A percentile compares a stretch with the other conserved stretches of the same genome.
Conservation (phyloP, 768 basidiomycete species). For the Lyophyllum semitale region DNA sequence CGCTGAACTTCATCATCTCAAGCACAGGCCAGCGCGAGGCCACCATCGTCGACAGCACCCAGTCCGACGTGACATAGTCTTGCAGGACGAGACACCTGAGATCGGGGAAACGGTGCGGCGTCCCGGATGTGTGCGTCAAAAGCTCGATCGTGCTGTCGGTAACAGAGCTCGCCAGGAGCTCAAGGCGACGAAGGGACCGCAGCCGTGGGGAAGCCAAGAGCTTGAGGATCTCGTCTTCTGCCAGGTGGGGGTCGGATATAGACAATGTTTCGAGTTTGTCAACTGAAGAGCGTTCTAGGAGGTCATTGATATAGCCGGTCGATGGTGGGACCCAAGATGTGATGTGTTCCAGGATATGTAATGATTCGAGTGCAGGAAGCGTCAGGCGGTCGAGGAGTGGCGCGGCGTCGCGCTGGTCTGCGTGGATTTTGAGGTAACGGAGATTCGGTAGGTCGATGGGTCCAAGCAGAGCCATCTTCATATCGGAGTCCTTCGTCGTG, state of each 20-base stretch:
- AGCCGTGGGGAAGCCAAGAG: background rate
- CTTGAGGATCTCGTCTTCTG: background rate
- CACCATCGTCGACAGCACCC: background rate
- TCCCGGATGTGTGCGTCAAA: background rate
- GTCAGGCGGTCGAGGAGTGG: slow-evolving; percentile 1
- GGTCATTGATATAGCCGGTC: background rate
- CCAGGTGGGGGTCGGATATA: slow-evolving; percentile 8
- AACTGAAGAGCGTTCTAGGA: slow-evolving; percentile 3
- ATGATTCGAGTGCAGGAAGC: background rate
- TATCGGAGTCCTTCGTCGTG: background rate
- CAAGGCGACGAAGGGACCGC: background rate
- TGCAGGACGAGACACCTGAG: slow-evolving; percentile 1
- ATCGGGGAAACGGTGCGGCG: background rate
- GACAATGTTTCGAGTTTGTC: background rate
- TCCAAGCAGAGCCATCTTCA: background rate
- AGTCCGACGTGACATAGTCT: background rate
- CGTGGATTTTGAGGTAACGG: slow-evolving; percentile 9
- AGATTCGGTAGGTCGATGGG: slow-evolving; percentile 6
- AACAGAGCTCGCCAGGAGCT: background rate
- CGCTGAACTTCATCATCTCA: slow-evolving; percentile 4
- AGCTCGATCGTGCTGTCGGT: background rate
- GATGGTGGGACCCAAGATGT: background rate
- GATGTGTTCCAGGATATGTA: background rate
- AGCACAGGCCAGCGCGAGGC: background rate
- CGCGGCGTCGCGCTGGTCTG: background rate